Evolutionary conservation across 768 basidiomycete species (phyloP), one percentile per base, ranked within the genome.

Genomic region (Xerocomellus amylosporus): DNA sequence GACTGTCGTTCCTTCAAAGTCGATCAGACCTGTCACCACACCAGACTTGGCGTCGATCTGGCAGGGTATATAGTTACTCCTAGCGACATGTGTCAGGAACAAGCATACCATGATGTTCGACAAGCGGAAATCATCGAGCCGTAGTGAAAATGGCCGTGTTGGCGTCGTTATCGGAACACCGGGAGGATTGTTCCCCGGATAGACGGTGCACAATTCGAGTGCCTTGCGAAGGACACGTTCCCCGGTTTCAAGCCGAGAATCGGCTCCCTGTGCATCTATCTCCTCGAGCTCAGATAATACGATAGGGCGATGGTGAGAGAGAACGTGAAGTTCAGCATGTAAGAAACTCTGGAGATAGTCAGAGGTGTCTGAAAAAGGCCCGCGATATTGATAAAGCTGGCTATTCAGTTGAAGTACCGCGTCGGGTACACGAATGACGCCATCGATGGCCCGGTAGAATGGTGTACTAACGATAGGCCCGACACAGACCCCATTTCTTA

Each of bases 281-380:
- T 46, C 34, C 22, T 28, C 12, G 34, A 51, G 34, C 26, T 51
- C 41, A 3, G 51, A 26, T 24, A 37, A 19, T 12, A 45, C 33
- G n/a, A 37, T 45, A 8, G 24, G 15, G 13, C 42, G 42, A 20
- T 51, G 14, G 8, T 45, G 42, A 6, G 31, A 22, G 30, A 43
- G 19, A 8, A 24, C 6, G 31, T 51, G 9, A 26, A 51, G 40
- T 34, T 42, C 41, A 5, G 22, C 31, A 8, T 26, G 49, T 17
- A 43, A 12, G 49, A 43, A 51, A 22, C 41, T 46, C 51, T 46
- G 42, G 13, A 51, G 50, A 19, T 51, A 51, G 5, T 44, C 50
- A 15, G 26, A 14, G 6, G 40, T 26, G 5, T 7, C 26, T n/a
- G 41, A 20, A 36, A 45, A 51, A 12, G 42, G 42, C 4, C 49